These are phyloP conservation scores for Auriculariales sp. DNA, from an alignment of 768 basidiomycete species.

Conservation along the genomic window DNA sequence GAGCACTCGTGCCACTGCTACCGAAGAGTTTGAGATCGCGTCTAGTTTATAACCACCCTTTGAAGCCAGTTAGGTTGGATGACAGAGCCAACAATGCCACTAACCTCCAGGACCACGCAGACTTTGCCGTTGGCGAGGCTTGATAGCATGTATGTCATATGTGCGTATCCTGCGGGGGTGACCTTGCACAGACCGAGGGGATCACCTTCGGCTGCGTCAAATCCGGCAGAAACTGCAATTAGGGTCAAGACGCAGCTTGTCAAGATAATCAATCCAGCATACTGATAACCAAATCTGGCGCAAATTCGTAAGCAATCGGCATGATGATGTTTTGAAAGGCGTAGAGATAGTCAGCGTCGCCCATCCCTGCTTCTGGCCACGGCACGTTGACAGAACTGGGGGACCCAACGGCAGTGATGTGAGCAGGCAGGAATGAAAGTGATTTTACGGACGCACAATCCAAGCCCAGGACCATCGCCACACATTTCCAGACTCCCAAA, in stretches of 20 bases:
- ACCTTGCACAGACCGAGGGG: conserved; percentile 84
- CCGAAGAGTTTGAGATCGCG: conserved; percentile 72
- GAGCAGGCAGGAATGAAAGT: background rate
- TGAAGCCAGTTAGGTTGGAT: background rate
- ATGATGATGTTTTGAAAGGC: conserved; percentile 93
- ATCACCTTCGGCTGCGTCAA: conserved; percentile 92
- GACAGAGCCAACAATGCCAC: conserved; percentile 5
- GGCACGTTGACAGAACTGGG: conserved; percentile 87
- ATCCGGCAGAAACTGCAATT: conserved; percentile 81
- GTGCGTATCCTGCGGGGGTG: conserved; percentile 84
- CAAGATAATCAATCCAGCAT: conserved; percentile 14
- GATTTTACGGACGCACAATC: conserved; percentile 46
- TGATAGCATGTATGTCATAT: conserved; percentile 96
- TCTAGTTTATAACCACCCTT: background rate
- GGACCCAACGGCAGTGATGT: conserved; percentile 2
- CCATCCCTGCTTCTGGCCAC: conserved; percentile 81
- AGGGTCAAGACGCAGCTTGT: background rate
- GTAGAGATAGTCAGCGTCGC: conserved; percentile 90
- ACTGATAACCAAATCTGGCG: conserved; percentile 94
- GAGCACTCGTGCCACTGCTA: conserved; percentile 79
- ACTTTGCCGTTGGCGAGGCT: conserved; percentile 77
- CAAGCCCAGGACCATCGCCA: conserved; percentile 70
- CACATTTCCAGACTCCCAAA: conserved; percentile 79
- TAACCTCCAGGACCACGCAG: conserved; percentile 87
- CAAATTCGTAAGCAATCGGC: conserved; percentile 95